phyloP scores from a whole-genome alignment of 768 basidiomycete genomes.

The Tulasnella sp. region DNA sequence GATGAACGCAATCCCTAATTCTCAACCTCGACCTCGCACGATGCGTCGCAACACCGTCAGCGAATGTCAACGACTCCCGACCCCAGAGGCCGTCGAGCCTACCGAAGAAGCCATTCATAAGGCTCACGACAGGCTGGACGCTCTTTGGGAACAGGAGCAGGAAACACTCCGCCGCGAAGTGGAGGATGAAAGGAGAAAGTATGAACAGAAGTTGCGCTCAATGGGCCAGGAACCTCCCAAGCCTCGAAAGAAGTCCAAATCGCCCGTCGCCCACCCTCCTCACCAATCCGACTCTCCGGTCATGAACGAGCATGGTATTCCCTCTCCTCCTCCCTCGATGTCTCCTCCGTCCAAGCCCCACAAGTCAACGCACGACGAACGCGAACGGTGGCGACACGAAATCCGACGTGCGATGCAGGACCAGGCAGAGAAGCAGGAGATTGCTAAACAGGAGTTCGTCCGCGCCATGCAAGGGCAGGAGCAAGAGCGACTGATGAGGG shows the following conservation, averaged over 20 bases:
- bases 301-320: conserved; percentile 29
- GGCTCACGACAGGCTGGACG: conserved; percentile 12
- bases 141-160: conserved; percentile 30
- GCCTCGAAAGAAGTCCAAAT: conserved; percentile 25
- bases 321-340: conserved; percentile 25
- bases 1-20: neutral
- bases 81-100: neutral
- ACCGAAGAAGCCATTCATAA: conserved; percentile 23
- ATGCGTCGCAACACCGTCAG: conserved; percentile 27
- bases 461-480: neutral
- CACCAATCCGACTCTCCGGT: conserved; percentile 25
- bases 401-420: conserved; percentile 28
- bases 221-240: conserved; percentile 7
- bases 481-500: conserved; percentile 21
- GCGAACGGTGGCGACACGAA: conserved; percentile 31
- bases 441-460: conserved; percentile 21
- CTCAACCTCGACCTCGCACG: neutral
- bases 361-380: conserved; percentile 26
- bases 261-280: conserved; percentile 21
- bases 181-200: conserved; percentile 19
- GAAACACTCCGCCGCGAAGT: conserved; percentile 7
- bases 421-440: conserved; percentile 8
- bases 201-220: conserved; percentile 18
- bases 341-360: conserved; percentile 22
- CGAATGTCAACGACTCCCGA: conserved; percentile 22